Percentiles rank a stretch among this genome's conserved stretches.
Evolutionary conservation across 192 early-diverging fungal species (phyloP).

Genomic region (Backusella circina): DNA sequence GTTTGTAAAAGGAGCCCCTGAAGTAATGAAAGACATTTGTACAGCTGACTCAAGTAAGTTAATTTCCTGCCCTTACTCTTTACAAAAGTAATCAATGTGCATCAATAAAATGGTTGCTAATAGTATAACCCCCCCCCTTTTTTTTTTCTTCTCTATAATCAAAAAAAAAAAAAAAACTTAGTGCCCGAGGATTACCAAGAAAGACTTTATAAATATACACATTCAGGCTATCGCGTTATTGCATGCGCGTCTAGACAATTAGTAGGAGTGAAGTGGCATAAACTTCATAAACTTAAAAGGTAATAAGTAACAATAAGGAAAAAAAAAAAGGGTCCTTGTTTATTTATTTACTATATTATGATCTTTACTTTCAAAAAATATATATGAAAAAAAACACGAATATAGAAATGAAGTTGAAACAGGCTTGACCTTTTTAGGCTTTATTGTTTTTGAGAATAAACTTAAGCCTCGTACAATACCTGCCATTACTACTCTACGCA

Average conservation of each 20-base stretch:
- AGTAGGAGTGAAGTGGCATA: conserved; percentile 61
- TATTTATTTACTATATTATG: neutral
- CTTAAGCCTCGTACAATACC: conserved; percentile 82
- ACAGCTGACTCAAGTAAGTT: conserved; percentile 64
- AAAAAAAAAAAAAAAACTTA: conserved; percentile 22
- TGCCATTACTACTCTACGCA: conserved; percentile 72
- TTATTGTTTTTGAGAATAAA: conserved; percentile 99
- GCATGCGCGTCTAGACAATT: conserved; percentile 86
- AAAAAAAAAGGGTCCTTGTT: neutral
- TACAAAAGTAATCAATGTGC: neutral
- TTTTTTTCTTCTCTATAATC: neutral
- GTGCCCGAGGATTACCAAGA: conserved; percentile 86
- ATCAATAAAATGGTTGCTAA: neutral
- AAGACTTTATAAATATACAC: conserved; percentile 80
- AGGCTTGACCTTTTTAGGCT: conserved; percentile 86
- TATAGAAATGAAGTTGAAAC: conserved; percentile 81
- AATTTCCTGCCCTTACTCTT: neutral
- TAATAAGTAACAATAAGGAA: conserved; percentile 1
- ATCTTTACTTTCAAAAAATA: conserved; percentile 1
- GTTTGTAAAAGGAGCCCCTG: conserved; percentile 98
- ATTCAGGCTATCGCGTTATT: conserved; percentile 96
- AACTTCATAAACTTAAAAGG: conserved; percentile 72
- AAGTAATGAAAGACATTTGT: conserved; percentile 90
- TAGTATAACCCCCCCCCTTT: neutral
- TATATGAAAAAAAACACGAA: neutral